Conservation (phyloP, 352 stramenopile genomes). For the Thraustochytrium sp. region DNA sequence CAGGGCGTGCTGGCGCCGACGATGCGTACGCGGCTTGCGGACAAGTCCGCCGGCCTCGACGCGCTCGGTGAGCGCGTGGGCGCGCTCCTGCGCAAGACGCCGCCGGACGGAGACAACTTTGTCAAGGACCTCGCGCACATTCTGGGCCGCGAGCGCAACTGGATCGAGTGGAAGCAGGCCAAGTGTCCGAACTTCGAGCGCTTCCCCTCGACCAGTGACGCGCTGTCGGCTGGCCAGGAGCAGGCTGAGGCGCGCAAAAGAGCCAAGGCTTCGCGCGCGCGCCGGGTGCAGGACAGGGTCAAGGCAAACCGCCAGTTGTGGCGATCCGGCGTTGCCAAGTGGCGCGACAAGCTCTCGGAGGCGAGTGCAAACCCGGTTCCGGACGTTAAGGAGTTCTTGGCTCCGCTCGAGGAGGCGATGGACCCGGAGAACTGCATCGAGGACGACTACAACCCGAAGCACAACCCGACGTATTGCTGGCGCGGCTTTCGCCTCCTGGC, state of each 20-base stretch:
- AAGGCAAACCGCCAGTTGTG: neutral
- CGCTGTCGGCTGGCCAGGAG: neutral
- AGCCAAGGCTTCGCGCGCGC: slow-evolving; percentile 65
- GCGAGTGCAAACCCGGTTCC: slow-evolving; percentile 53
- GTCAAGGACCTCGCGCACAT: slow-evolving; percentile 75
- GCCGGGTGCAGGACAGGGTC: slow-evolving; percentile 34
- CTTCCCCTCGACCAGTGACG: slow-evolving; percentile 59
- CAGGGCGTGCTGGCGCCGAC: neutral
- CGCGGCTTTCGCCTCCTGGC: slow-evolving; percentile 57
- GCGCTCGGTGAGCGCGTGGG: slow-evolving; percentile 67
- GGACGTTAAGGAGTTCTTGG: slow-evolving; percentile 65
- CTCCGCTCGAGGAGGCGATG: slow-evolving; percentile 81
- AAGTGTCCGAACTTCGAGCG: slow-evolving; percentile 57
- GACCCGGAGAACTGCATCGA: slow-evolving; percentile 91
- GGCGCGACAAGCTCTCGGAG: slow-evolving; percentile 51
- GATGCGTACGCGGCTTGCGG: neutral
- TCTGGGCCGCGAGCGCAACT: slow-evolving; percentile 76
- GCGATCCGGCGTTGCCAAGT: neutral
- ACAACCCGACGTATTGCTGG: slow-evolving; percentile 71
- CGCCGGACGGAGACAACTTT: slow-evolving; percentile 71
- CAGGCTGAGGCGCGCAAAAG: slow-evolving; percentile 49
- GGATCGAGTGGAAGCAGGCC: slow-evolving; percentile 80
- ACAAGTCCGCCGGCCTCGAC: slow-evolving; percentile 51
- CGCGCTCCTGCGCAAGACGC: slow-evolving; percentile 70
- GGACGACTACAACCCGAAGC: slow-evolving; percentile 87